Percentiles rank a stretch among this genome's conserved stretches.
Evolutionary conservation across 1,284 basidiomycete species (phyloP).

Genomic region (Wolfiporia cocos): DNA sequence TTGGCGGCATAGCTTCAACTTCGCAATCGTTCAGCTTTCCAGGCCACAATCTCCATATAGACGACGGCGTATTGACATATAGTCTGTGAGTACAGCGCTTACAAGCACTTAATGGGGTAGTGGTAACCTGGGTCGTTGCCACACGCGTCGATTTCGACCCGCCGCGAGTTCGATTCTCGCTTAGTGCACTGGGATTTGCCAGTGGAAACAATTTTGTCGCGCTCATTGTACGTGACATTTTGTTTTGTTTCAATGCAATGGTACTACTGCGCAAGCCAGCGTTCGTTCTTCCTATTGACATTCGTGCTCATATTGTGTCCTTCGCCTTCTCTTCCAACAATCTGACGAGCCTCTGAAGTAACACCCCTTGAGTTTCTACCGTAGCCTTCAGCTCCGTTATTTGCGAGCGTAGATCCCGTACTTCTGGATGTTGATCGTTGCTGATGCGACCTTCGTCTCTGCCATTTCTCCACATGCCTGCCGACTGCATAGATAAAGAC

Average conservation of each 20-base stretch:
- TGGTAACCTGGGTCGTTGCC: constrained; percentile 13
- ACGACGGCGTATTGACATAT: too few relatives aligned
- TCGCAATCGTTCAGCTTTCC: too few relatives aligned
- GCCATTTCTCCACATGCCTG: constrained; percentile 17
- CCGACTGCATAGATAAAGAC: constrained; percentile 9
- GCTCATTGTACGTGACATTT: too few relatives aligned
- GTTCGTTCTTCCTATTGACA: too few relatives aligned
- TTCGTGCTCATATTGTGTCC: neutral
- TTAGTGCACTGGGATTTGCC: too few relatives aligned
- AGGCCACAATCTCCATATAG: too few relatives aligned
- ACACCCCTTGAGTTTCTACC: constrained; percentile 48
- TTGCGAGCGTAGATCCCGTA: constrained; percentile 47
- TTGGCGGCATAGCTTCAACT: too few relatives aligned
- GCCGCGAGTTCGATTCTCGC: too few relatives aligned
- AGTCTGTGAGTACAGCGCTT: too few relatives aligned
- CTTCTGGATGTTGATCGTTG: constrained; percentile 6
- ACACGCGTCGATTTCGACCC: constrained; percentile 36
- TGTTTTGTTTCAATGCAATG: too few relatives aligned
- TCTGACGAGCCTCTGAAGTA: constrained; percentile 40
- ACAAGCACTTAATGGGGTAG: constrained; percentile 10
- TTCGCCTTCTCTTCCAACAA: constrained; percentile 28
- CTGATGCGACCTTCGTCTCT: constrained; percentile 16
- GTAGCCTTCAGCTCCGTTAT: constrained; percentile 46
- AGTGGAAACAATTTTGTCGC: too few relatives aligned
- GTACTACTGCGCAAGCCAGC: too few relatives aligned